Evolutionary conservation across 148 eudicot species (phyloP).

Genomic region (Rhododendron henanense): DNA sequence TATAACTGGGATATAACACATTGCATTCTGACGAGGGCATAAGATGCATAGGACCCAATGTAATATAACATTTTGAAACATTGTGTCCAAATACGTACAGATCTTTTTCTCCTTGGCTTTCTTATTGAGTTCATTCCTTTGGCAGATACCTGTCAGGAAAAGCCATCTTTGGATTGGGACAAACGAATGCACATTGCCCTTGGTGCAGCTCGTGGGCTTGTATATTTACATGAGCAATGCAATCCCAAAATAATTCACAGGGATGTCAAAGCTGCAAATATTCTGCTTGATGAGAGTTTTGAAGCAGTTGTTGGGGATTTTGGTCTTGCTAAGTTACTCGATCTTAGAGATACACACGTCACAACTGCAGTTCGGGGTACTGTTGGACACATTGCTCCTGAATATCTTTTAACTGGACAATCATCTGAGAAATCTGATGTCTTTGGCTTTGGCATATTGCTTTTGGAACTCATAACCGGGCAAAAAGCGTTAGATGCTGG

Average conservation of each 20-base stretch:
- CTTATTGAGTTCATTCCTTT: slow-evolving; percentile 3
- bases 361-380: too few species aligned
- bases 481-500: slow-evolving; percentile 69
- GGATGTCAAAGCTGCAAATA: too few species aligned
- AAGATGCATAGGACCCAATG: not conserved
- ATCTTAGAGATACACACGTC: too few species aligned
- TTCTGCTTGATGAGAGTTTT: too few species aligned
- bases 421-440: slow-evolving; percentile 95
- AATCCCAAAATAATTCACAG: slow-evolving; percentile 90
- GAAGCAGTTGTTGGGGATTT: too few species aligned
- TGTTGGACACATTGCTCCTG: too few species aligned
- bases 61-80: not conserved
- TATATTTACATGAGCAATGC: slow-evolving; percentile 89
- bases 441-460: slow-evolving; percentile 85
- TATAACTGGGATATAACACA: not conserved
- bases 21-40: not conserved
- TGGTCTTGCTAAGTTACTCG: too few species aligned
- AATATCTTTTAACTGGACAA: slow-evolving; percentile 90
- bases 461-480: slow-evolving; percentile 89
- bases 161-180: slow-evolving; percentile 81
- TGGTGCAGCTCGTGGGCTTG: slow-evolving; percentile 83
- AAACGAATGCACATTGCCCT: slow-evolving; percentile 77
- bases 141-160: slow-evolving; percentile 54
- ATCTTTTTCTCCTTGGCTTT: not conserved
- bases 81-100: not conserved